Evolutionary conservation across 1,284 basidiomycete genomes (phyloP), one percentile per base, ranked within the genome.

Genomic region (Ustilago cynodontis): DNA sequence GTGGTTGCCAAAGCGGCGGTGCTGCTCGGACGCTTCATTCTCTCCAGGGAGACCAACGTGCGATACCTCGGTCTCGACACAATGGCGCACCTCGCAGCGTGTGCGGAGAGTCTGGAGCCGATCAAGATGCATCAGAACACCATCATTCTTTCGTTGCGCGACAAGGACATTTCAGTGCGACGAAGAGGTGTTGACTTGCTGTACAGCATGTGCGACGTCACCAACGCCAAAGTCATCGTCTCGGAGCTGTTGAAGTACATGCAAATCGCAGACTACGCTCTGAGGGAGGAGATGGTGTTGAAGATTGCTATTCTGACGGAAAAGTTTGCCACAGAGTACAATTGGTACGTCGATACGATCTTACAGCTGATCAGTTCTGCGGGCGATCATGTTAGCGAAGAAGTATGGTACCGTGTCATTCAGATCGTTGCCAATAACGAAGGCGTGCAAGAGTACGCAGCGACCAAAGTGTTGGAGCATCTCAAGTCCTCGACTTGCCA

Each of bases 351-450:
- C 28, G 72, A 79, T 53, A 71, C 74, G 11, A 75, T 98, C 80
- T 88, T 99, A 78, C 92, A 95, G 85, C 90, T 99, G 68, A 95
- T 99, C 86, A 93, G 93, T 83, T 92, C 94, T 53, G 97, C 97
- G 5, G 97, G 97, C 56, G 97, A 98, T 83, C 95, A 98, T 85
- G 95, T 99, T 59, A 95, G 96, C 59, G 96, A 98, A 75, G 95
- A 98, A 88, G 95, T 99, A 29, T 99, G 97, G 97, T 98, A 96
- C 87, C 93, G 97, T 59, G 94, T 99, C 45, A 92, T 99, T 22
- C 97, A 99, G 86, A 97, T 99, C 71, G 94, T 98, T 33, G 97
- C 94, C 55, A 99, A 99, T 86, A 99, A 96, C 53, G 96, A 98
- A 86, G 94, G 98, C 86, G 89, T 99, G 41, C 87, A 87, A 64